These are phyloP conservation scores for Yamadazyma oceani DNA, from an alignment of 1,139 yeast species.

Conservation along the genomic window DNA sequence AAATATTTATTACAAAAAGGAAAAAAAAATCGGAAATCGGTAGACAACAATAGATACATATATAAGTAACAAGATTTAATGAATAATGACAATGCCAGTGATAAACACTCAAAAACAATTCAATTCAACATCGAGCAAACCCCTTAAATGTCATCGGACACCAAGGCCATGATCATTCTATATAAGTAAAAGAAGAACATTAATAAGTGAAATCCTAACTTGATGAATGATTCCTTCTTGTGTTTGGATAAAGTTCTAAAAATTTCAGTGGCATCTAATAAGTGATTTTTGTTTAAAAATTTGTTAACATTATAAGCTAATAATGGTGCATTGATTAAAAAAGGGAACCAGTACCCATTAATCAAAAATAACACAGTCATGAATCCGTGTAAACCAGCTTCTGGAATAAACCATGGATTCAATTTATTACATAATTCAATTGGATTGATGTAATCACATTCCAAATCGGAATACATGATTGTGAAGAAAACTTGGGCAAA, in stretches of 20 bases:
- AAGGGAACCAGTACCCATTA: conserved; percentile 93
- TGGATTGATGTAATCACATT: conserved; percentile 94
- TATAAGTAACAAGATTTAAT: conserved; percentile 4
- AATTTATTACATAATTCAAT: conserved; percentile 93
- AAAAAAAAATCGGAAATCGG: background rate
- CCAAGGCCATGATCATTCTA: conserved; percentile 95
- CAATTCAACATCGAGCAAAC: background rate
- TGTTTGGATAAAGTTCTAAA: conserved; percentile 92
- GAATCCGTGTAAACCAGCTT: conserved; percentile 80
- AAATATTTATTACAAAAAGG: background rate
- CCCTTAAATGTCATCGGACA: conserved; percentile 53
- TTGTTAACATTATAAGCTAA: conserved; percentile 80
- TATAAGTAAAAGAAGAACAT: conserved; percentile 95
- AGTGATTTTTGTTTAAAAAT: conserved; percentile 71
- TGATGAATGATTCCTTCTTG: conserved; percentile 87
- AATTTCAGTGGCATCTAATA: conserved; percentile 96
- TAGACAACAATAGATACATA: conserved; percentile 7
- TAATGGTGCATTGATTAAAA: conserved; percentile 82
- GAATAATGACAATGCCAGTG: conserved; percentile 5
- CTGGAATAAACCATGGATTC: conserved; percentile 88
- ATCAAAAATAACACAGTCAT: conserved; percentile 70
- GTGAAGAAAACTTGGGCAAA: conserved; percentile 92
- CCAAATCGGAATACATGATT: conserved; percentile 89
- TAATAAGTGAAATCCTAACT: conserved; percentile 86
- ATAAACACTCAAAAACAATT: conserved; percentile 1